A percentile compares a stretch with the other conserved stretches of the same genome.
Evolutionary conservation across 2,329 filamentous ascomycete species (phyloP).

Genomic region (Fusarium circinatum): DNA sequence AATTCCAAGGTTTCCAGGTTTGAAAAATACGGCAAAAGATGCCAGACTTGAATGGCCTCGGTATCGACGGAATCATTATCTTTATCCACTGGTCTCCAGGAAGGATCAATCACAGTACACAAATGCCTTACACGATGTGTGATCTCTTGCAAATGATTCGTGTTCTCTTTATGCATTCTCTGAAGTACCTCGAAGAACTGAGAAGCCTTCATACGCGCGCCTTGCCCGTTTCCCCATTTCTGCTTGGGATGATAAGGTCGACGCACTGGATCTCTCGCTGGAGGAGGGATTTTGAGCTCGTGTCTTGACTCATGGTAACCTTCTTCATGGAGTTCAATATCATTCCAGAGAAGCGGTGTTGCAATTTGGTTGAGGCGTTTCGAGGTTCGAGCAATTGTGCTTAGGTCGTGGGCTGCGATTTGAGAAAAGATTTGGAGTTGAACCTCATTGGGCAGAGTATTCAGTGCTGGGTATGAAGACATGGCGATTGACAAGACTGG

Average conservation of each 20-base stretch:
- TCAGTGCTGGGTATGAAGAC: neutral
- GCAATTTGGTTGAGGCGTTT: neutral
- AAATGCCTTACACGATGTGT: neutral
- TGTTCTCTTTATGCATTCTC: neutral
- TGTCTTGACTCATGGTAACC: slow-evolving; percentile 13
- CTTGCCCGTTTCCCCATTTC: neutral
- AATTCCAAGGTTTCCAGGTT: slow-evolving; percentile 25
- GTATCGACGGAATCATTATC: neutral
- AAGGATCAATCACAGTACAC: neutral
- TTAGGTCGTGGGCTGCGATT: neutral
- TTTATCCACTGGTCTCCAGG: rapidly evolving
- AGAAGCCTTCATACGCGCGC: neutral
- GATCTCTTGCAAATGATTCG: neutral
- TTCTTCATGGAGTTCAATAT: slow-evolving; percentile 24
- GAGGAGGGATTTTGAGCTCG: neutral
- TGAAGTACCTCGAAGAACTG: slow-evolving; percentile 9
- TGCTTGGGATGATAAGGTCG: neutral
- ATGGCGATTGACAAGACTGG: neutral
- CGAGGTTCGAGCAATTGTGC: neutral
- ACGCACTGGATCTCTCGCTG: neutral
- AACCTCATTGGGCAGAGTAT: neutral
- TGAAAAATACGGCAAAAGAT: slow-evolving; percentile 17
- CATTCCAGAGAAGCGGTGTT: slow-evolving; percentile 22
- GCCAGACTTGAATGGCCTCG: slow-evolving; percentile 11
- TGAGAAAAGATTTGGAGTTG: neutral